Base-by-base conservation (phyloP, 305 asterid species). In the Plantago rigida region DNA sequence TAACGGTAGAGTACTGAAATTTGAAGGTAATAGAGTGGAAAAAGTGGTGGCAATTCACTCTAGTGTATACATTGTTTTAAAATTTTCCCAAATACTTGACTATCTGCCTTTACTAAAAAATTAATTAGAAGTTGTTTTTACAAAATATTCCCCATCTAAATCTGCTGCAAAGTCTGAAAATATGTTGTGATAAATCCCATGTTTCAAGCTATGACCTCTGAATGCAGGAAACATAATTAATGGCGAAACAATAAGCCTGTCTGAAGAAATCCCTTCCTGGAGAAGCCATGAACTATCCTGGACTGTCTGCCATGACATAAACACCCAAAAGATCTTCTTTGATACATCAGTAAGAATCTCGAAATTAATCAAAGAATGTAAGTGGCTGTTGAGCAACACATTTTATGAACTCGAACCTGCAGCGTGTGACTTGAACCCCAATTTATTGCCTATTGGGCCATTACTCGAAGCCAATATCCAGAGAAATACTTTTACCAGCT, bases 351-450 rank as follows among this genome's bases (percentile, higher is more conserved):
- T 19, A 22, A 49, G 50, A n/a, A 7, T 58, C n/a, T 5, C 29
- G 13, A 60, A 68, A 62, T 3, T 54, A 3, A 10, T 10, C 4
- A 19, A 47, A 9, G 46, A 55, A 9, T 68, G 65, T 39, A 63
- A 70, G 41, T 71, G 69, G 79, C 9, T 73, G 8, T 71, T 83
- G 0, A 45, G 71, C 68, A 83, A 79, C 76, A 66, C 87, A 17
- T 73, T 58, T 28, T 69, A 62, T n/a, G 90, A 81, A 13, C 76
- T 83, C 1, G 85, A 83, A 48, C 22, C 77, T 19, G 56, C 72
- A 54, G 78, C 78, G 7, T 76, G 74, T 53, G 36, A 68, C 47
- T 60, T 79, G 47, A 51, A 41, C 59, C 73, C 81, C 3, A 56
- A 55, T 12, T 4, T 80, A 13, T 49, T 66, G 1, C 77, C 81